Evolutionary conservation across 1,139 yeast species (phyloP), one percentile per base, ranked within the genome.

Genomic region (Ashbya aceris): DNA sequence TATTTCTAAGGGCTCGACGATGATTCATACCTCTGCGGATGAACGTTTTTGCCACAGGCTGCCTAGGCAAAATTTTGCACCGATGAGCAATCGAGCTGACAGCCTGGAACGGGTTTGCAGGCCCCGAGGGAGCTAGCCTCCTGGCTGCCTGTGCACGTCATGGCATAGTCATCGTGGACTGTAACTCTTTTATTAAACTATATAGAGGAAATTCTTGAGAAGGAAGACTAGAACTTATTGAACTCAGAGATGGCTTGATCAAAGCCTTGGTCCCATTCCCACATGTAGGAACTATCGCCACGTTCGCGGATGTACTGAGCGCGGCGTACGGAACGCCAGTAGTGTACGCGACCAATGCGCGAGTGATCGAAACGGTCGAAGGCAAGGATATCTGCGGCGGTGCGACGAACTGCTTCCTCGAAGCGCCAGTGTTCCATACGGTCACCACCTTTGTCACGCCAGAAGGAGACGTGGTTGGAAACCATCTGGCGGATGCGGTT

Each of bases 241-340:
- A 49, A 62, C 45, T 46, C 52, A 28, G 43, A 65, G 52, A 48
- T 74, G 0, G 86, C 96, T 40, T 74, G 70, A 43, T 75, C 76
- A 57, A 76, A 87, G 0, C 95, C 96, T 50, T 83, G 91, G 30
- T 79, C 84, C 82, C 85, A 89, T 60, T 83, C 95, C 96, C 96
- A 89, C 42, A 77, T 48, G 56, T 67, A 71, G 43, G 68, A 66
- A 53, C 80, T 73, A 2, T 64, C 53, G 2, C 93, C 93, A 45
- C 73, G 71, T 9, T 65, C 64, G 7, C 64, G 52, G 26, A 76
- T 56, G 60, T 86, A 94, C 52, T 84, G 83, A 7, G 57, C 59
- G 33, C 73, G 60, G 44, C 86, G 67, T 13, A 74, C 64, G 20
- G 61, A 55, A 49, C 70, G 77, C 89, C 91, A 83, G 0, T 89